Base-by-base conservation (phyloP, 2,329 filamentous ascomycete genomes). In the Pseudogymnoascus pannorum region DNA sequence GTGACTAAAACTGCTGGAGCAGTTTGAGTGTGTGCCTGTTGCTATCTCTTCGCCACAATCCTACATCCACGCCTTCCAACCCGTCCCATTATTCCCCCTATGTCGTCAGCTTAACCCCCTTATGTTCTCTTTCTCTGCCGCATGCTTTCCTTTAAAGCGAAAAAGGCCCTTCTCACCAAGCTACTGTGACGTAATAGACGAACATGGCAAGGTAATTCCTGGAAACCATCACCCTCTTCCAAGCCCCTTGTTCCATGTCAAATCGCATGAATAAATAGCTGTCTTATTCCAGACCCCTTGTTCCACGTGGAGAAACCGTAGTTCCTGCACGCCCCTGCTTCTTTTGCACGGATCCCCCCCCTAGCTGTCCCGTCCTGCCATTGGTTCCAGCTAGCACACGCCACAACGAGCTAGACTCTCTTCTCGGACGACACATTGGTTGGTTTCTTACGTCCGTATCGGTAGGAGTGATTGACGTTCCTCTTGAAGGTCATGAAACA, bases 201-300 rank as follows among this genome's bases (percentile, higher is more conserved):
- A 18, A 31, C 24, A 31, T 12, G 48, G 26, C 48, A 31, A 54
- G 8, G 20, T 31, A 31, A 18, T 18, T 18, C 26, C 24, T 2
- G n/a, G 9, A 29, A 31, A 31, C 26, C 26, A 31, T 14, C 16
- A 20, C n/a, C 26, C 7, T 14, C n/a, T 54, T 54, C 48, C 48
- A 54, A 54, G 18, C 16, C 48, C 48, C 48, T 54, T 31, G 26
- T 54, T 54, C 26, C 48, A 54, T 54, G 48, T 54, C 26, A 16
- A 54, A 31, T 54, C n/a, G 24, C 48, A 54, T 54, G 24, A 54
- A 54, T 18, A 31, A 31, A 29, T 31, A 14, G 26, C n/a, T 12
- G 48, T 18, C 24, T 3, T 54, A 9, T 14, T 18, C 24, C 7
- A 18, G 31, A 29, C 26, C 24, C 48, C 48, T 54, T 54, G 48